These are phyloP conservation scores for Solanum rostratum DNA, from an alignment of 257 asterid species.

Conservation along the genomic window DNA sequence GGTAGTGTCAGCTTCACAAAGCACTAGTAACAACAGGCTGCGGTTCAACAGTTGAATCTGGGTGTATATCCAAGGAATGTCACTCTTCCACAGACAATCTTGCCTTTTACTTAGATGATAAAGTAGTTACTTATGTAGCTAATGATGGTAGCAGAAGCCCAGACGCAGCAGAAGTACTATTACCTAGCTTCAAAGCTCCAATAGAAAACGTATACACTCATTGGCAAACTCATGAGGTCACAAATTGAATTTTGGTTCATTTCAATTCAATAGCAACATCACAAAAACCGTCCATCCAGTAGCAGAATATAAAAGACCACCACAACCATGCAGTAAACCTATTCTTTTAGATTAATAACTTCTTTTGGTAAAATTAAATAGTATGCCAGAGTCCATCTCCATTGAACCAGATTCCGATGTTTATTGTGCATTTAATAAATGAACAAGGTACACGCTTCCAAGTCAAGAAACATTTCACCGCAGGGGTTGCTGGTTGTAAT, in stretches of 20 bases:
- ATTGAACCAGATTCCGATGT: constrained; percentile 1
- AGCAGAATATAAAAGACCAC: background rate
- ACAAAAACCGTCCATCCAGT: background rate
- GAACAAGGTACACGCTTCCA: constrained; percentile 2
- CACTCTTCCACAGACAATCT: background rate
- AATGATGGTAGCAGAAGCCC: background rate
- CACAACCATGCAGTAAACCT: background rate
- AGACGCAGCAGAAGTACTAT: background rate
- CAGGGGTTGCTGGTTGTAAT: constrained; percentile 85
- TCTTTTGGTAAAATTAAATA: background rate
- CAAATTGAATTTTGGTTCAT: background rate
- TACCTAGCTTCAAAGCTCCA: background rate
- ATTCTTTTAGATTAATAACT: background rate
- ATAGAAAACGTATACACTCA: background rate
- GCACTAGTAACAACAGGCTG: background rate
- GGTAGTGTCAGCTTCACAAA: background rate
- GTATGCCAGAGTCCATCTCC: background rate
- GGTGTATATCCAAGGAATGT: background rate
- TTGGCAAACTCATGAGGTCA: background rate
- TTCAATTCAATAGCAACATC: background rate
- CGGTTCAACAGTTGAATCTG: background rate
- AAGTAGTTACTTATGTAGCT: background rate
- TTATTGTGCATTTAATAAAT: constrained; percentile 1
- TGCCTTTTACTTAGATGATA: background rate
- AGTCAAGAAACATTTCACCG: constrained; percentile 29